Evolutionary conservation across 768 basidiomycete genomes (phyloP).

Genomic region (Lactarius sp.): DNA sequence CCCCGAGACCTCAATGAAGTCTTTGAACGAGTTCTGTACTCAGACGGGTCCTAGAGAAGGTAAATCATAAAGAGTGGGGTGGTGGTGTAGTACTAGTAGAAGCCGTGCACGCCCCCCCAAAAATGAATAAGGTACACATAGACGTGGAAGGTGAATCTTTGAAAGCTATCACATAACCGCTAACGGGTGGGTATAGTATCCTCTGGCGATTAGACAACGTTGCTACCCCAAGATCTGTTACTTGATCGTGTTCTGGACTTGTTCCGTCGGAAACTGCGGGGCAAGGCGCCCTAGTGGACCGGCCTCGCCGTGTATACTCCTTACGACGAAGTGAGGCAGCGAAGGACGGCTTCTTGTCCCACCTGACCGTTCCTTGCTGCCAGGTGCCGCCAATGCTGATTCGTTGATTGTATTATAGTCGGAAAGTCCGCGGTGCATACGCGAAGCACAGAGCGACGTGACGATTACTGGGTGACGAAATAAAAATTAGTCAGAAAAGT

Average conservation of each 20-base stretch:
- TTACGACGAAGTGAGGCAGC: neutral
- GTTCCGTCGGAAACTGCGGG: neutral
- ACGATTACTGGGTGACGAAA: neutral
- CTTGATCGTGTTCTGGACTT: neutral
- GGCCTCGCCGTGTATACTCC: neutral
- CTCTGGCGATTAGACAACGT: neutral
- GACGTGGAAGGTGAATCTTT: no score
- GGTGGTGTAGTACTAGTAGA: no score
- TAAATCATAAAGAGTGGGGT: no score
- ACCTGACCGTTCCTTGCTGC: neutral
- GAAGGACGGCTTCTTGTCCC: neutral
- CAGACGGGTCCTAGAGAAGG: no score
- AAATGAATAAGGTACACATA: no score
- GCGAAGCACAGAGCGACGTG: neutral
- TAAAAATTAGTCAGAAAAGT: neutral
- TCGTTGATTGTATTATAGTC: neutral
- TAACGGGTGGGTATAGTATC: neutral
- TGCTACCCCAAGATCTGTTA: neutral
- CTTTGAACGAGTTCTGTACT: no score
- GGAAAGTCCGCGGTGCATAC: neutral
- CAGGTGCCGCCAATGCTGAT: neutral
- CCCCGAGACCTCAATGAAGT: no score
- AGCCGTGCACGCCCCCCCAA: no score
- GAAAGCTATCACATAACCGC: neutral
- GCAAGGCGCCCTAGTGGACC: neutral